phyloP scores from a whole-genome alignment of 2,329 filamentous ascomycete genomes.

The Albophoma yamanashiensis region DNA sequence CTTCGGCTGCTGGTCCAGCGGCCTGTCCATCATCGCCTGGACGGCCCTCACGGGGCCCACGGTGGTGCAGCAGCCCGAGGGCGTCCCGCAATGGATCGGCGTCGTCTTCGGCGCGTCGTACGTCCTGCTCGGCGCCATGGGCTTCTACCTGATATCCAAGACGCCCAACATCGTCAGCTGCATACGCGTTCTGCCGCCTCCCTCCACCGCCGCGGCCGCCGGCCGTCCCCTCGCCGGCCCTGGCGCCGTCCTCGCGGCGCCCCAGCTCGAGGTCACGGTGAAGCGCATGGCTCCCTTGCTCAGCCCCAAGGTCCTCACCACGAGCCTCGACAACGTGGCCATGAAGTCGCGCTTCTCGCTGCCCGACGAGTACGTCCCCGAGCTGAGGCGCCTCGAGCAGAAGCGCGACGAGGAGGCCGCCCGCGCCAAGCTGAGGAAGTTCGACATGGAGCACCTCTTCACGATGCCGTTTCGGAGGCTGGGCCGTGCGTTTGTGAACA shows the following conservation, averaged over 20 bases:
- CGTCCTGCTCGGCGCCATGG: constrained; percentile 48
- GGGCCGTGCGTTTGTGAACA: constrained; percentile 25
- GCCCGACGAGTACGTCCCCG: constrained; percentile 25
- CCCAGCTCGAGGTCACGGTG: constrained; percentile 42
- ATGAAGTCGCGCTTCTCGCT: constrained; percentile 27
- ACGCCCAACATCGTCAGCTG: constrained; percentile 45
- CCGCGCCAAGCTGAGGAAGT: constrained; percentile 30
- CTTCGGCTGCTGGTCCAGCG: constrained; percentile 45
- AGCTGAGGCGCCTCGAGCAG: constrained; percentile 17
- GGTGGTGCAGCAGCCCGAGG: constrained; percentile 29
- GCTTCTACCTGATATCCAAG: constrained; percentile 47
- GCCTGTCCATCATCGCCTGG: constrained; percentile 28
- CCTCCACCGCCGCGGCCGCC: constrained; percentile 9
- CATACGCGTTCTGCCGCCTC: constrained; percentile 45
- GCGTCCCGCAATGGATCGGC: constrained; percentile 45
- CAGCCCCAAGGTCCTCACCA: constrained; percentile 29
- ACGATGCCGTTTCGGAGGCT: constrained; percentile 46
- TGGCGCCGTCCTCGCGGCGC: constrained; percentile 7
- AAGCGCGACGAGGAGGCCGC: constrained; percentile 25
- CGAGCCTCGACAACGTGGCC: constrained; percentile 20
- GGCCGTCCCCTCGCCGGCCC: constrained; percentile 1
- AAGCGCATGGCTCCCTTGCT: constrained; percentile 39
- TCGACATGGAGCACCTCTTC: constrained; percentile 44
- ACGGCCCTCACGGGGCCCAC: constrained; percentile 21
- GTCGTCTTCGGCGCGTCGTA: constrained; percentile 47